These are phyloP conservation scores for Scopulariopsis brevicaulis DNA, from an alignment of 2,329 filamentous ascomycete genomes.

Conservation along the genomic window DNA sequence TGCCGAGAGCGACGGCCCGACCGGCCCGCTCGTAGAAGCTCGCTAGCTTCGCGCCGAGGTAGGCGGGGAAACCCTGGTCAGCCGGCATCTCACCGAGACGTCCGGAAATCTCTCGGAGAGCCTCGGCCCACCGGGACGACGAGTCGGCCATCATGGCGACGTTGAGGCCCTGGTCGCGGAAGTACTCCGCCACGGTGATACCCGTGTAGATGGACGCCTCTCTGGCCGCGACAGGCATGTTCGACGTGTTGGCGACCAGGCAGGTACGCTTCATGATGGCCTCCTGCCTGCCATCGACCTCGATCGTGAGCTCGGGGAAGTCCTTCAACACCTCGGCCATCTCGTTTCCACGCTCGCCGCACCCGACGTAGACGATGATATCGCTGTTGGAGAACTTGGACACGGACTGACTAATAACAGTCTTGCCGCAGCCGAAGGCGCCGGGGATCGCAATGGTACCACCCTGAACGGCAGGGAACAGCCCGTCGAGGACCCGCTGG, in stretches of 20 bases:
- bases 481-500: slow-evolving; percentile 88
- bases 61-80: slow-evolving; percentile 98
- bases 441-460: slow-evolving; percentile 97
- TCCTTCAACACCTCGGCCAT: slow-evolving; percentile 99
- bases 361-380: slow-evolving; percentile 93
- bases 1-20: slow-evolving; percentile 73
- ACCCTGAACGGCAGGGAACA: slow-evolving; percentile 94
- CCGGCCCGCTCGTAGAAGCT: slow-evolving; percentile 99
- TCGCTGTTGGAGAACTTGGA: slow-evolving; percentile 99
- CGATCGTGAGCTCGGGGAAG: slow-evolving; percentile 95
- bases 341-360: slow-evolving; percentile 91
- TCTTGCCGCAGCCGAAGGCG: slow-evolving; percentile 98
- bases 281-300: slow-evolving; percentile 87
- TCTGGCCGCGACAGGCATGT: slow-evolving; percentile 98
- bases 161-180: slow-evolving; percentile 91
- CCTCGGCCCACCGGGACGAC: slow-evolving; percentile 95
- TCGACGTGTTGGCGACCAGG: slow-evolving; percentile 96
- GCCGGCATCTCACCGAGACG: slow-evolving; percentile 99
- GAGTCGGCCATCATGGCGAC: slow-evolving; percentile 99
- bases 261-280: slow-evolving; percentile 99
- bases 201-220: slow-evolving; percentile 98
- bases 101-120: slow-evolving; percentile 95
- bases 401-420: slow-evolving; percentile 94
- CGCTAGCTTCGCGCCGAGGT: slow-evolving; percentile 90
- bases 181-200: slow-evolving; percentile 92